These are phyloP conservation scores for Aureobasidium lini DNA, from an alignment of 2,329 filamentous ascomycete species.

Conservation along the genomic window DNA sequence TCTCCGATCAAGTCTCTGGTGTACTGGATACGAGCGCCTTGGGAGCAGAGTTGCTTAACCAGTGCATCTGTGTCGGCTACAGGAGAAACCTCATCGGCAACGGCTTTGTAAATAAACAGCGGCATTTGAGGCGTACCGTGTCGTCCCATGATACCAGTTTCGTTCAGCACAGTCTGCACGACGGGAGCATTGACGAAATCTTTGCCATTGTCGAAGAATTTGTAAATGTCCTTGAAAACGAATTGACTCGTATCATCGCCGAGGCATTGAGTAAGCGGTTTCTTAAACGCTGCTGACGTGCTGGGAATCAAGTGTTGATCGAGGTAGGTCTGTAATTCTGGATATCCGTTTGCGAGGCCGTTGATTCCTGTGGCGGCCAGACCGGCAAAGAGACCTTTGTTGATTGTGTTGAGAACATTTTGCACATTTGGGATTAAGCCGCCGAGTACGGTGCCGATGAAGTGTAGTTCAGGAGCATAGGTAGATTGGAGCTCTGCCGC, in stretches of 20 bases:
- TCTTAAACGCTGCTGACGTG: slow-evolving; percentile 14
- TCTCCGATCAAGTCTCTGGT: too few species aligned
- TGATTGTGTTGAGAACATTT: slow-evolving; percentile 21
- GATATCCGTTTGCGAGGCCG: slow-evolving; percentile 21
- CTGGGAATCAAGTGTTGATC: slow-evolving; percentile 13
- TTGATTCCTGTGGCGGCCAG: slow-evolving; percentile 17
- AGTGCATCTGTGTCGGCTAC: slow-evolving; percentile 24
- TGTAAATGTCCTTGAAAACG: slow-evolving; percentile 16
- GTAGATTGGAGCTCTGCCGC: slow-evolving; percentile 21
- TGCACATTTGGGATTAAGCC: slow-evolving; percentile 26
- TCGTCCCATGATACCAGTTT: neutral
- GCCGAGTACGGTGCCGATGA: slow-evolving; percentile 25
- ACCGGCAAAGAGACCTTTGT: slow-evolving; percentile 16
- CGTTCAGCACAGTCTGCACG: neutral
- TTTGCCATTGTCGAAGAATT: slow-evolving; percentile 18
- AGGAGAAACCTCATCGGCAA: slow-evolving; percentile 25
- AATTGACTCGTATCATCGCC: slow-evolving; percentile 7
- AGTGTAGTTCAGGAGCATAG: slow-evolving; percentile 24
- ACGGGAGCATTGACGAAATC: neutral
- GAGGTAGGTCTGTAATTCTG: slow-evolving; percentile 17
- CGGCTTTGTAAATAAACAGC: slow-evolving; percentile 27
- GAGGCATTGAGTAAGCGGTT: slow-evolving; percentile 3
- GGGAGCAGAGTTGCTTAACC: slow-evolving; percentile 21
- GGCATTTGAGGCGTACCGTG: slow-evolving; percentile 22
- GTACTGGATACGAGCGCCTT: neutral